These are phyloP conservation scores for Fusarium nygamai DNA, from an alignment of 2,329 filamentous ascomycete species.

Conservation along the genomic window DNA sequence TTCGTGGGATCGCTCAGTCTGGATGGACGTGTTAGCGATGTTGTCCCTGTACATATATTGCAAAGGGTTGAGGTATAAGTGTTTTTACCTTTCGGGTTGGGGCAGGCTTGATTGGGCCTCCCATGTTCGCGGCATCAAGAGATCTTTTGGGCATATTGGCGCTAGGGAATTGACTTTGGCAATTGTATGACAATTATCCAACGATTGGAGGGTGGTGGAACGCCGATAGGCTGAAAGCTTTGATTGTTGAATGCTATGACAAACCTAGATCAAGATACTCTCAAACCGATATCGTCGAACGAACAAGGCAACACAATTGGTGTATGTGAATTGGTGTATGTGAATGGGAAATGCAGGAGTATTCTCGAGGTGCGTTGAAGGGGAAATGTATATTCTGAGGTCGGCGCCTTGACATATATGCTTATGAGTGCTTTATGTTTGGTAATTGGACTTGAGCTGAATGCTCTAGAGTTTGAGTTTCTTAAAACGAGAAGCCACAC, in stretches of 20 bases:
- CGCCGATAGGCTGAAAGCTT: not conserved
- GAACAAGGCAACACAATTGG: not conserved
- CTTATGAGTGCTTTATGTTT: not conserved
- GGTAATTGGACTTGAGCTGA: not conserved
- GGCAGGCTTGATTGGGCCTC: constrained; percentile 42
- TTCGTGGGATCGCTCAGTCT: constrained; percentile 81
- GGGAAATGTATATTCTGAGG: not conserved
- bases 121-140: constrained; percentile 42
- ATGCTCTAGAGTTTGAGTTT: not conserved
- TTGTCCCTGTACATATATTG: not conserved
- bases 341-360: not conserved
- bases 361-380: not conserved
- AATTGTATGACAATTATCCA: not conserved
- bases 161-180: not conserved
- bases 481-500: not conserved
- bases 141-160: constrained; percentile 53
- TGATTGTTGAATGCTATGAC: not conserved
- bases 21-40: not conserved
- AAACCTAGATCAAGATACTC: not conserved
- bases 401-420: not conserved
- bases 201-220: not conserved
- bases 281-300: not conserved
- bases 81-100: constrained; percentile 43
- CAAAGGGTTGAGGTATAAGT: not conserved
- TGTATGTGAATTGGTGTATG: not conserved